These are phyloP conservation scores for Komagataella populi DNA, from an alignment of 805 yeast genomes.

Conservation along the genomic window DNA sequence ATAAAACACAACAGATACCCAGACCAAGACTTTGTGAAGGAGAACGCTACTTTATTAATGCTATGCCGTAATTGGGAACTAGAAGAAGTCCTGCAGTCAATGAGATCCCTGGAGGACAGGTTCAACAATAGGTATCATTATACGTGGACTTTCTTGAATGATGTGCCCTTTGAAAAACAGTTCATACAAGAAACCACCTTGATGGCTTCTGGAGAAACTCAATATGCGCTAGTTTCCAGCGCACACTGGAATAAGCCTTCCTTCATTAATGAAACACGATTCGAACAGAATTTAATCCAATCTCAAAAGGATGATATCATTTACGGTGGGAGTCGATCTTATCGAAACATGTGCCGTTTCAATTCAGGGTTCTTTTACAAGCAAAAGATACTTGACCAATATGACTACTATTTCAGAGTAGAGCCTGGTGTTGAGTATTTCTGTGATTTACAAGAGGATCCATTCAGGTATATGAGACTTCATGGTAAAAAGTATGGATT, in stretches of 20 bases:
- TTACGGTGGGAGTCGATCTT: constrained; percentile 53
- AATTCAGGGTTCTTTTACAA: constrained; percentile 85
- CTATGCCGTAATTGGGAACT: constrained; percentile 75
- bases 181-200: constrained; percentile 47
- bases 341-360: constrained; percentile 91
- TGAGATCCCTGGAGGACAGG: constrained; percentile 67
- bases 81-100: constrained; percentile 57
- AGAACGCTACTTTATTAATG: constrained; percentile 83
- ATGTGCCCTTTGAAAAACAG: constrained; percentile 50
- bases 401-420: constrained; percentile 89
- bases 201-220: constrained; percentile 54
- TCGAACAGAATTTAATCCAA: constrained; percentile 30
- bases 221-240: constrained; percentile 51
- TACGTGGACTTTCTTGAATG: constrained; percentile 73
- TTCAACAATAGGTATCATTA: constrained; percentile 55
- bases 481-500: constrained; percentile 77
- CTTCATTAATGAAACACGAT: constrained; percentile 46
- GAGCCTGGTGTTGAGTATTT: constrained; percentile 85
- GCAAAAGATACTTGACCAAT: constrained; percentile 55
- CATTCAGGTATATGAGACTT: constrained; percentile 68
- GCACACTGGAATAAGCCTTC: constrained; percentile 72
- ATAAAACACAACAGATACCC: constrained; percentile 10
- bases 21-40: constrained; percentile 28
- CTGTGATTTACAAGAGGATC: constrained; percentile 84
- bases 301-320: constrained; percentile 34